Percentiles rank a stretch among this genome's conserved stretches.
phyloP scores from a whole-genome alignment of 2,329 filamentous ascomycete species.

The Diaporthe australafricana region DNA sequence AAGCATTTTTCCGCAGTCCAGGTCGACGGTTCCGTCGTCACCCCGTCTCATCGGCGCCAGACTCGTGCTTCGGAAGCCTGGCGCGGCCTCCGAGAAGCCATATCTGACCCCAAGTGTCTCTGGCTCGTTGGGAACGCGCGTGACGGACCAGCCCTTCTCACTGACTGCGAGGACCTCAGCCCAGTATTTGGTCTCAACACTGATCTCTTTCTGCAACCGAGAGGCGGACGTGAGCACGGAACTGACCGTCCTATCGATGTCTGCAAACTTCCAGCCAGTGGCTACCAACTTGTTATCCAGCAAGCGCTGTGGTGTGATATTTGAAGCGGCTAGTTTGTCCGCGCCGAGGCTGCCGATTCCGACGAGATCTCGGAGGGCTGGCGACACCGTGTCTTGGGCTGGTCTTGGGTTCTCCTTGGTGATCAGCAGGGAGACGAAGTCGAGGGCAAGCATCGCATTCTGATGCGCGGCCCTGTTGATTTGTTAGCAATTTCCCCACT shows the following conservation, averaged over 20 bases:
- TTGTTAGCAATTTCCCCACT: neutral
- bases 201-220: conserved; percentile 80
- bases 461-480: conserved; percentile 62
- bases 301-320: conserved; percentile 64
- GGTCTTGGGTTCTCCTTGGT: conserved; percentile 83
- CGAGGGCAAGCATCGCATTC: conserved; percentile 76
- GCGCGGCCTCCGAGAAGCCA: conserved; percentile 79
- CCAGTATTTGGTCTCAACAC: conserved; percentile 89
- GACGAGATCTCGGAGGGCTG: conserved; percentile 75
- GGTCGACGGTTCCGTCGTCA: conserved; percentile 77
- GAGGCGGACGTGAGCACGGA: conserved; percentile 78
- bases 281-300: conserved; percentile 68
- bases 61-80: conserved; percentile 75
- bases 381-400: conserved; percentile 77
- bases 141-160: conserved; percentile 88
- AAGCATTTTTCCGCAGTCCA: conserved; percentile 72
- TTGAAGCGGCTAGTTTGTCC: conserved; percentile 72
- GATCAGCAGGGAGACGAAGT: conserved; percentile 85
- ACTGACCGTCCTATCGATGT: conserved; percentile 79
- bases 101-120: conserved; percentile 87
- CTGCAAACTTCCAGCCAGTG: conserved; percentile 82
- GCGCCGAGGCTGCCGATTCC: conserved; percentile 81
- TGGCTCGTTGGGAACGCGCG: conserved; percentile 77
- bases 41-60: conserved; percentile 82
- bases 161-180: conserved; percentile 84